Base-by-base conservation (phyloP, 257 asterid genomes). In the Paulownia fortunei region DNA sequence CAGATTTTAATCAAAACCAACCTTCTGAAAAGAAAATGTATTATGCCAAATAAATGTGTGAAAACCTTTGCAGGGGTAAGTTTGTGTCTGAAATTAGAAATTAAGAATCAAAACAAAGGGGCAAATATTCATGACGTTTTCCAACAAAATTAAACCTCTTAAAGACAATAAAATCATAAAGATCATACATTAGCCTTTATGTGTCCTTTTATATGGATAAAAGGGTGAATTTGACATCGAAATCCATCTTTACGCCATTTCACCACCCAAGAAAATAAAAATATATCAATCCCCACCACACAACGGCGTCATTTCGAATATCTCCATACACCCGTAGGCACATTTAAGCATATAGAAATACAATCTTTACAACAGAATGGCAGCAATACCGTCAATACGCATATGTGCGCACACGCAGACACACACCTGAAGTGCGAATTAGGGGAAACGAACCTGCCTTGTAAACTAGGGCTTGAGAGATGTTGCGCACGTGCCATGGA, bases 401-500 rank as follows among this genome's bases (percentile, higher is more conserved):
- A 67, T 18, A 61, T 56, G 13, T 11, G 21, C 13, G 34, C 36
- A 32, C 37, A 24, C 23, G 19, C 61, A 68, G 8, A 30, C 8
- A 51, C 64, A 30, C 49, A 15, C 68, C 34, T 16, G 15, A 36
- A 18, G 27, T 16, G 15, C 26, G 5, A 66, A 39, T 27, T 39
- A 63, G 49, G 52, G 68, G 56, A 39, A 68, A 55, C 47, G 41
- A 70, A 86, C 94, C 79, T 86, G 82, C 98, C 94, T 92, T 79
- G 87, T 90, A 89, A 58, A 95, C 62, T 69, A 93, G 92, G 69
- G 99, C 98, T 84, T 93, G 99, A 82, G 96, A 91, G 76, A 95
- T 95, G 34, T 95, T 95, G 36, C 98, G 94, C 15, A 92, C 99
- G 79, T 95, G 99, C 99, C 99, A 94, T 44, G 94, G 88, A 10